Base-by-base conservation (phyloP, 169 alveolate genomes). In the Nephromyces sp. region DNA sequence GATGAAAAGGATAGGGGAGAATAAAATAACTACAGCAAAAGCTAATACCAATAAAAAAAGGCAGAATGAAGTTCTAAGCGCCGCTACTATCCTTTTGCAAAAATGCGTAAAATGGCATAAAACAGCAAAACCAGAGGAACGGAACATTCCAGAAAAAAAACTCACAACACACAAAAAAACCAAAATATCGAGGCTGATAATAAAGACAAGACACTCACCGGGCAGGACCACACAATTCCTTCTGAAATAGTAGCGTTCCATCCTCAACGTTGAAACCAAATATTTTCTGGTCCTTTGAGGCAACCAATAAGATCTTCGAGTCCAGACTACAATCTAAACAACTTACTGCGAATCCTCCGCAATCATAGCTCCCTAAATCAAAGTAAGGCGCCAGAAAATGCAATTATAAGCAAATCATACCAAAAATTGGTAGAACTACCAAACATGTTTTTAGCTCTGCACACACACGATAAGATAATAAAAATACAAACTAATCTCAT, bases 321-420 rank as follows among this genome's bases (percentile, higher is more conserved):
- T 90, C 94, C 35, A 82, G 70, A 1, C 93, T 89, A 30, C 90
- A 87, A 74, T 90, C 95, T 64, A 90, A 84, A 15, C 86, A 78
- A 89, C 94, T 87, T 8, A 89, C 90, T 35, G 89, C 95, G 78
- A 90, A 94, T 24, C 92, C 86, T 30, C 93, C 92, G 32, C 92
- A 80, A 71, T 89, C 91, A 74, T 90, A 90, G 22, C 85, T 73
- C 8, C 95, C 95, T 87, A 85, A 0, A 61, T n/a, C n/a, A n/a
- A n/a, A n/a, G n/a, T n/a, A n/a, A n/a, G n/a, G n/a, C n/a, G n/a
- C n/a, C 27, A 22, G 29, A 31, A 0, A 5, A 27, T 4, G 29
- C 51, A 33, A 31, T 32, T 6, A 32, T 3, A 57, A 6, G 3
- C 3, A 6, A 29, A 4, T 3, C 67, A 4, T 15, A 15, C 24